phyloP scores from a whole-genome alignment of 371 early-diverging fungal species.

The Mortierella sp. region DNA sequence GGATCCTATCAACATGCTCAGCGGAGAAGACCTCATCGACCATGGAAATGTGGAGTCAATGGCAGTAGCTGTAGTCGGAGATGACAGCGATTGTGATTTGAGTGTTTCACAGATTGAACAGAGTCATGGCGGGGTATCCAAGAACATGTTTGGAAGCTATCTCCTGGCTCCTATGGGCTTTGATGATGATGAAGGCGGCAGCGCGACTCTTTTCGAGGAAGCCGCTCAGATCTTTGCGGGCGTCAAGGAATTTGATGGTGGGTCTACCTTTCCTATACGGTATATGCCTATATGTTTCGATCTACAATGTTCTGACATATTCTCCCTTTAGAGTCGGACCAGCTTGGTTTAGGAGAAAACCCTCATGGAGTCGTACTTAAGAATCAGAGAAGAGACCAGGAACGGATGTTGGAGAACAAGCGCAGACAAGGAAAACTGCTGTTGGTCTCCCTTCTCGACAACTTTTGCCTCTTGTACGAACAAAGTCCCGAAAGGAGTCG shows the following conservation, averaged over 20 bases:
- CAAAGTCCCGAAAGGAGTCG: conserved; percentile 85
- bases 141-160: conserved; percentile 28
- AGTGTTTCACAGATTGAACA: too few species aligned
- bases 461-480: conserved; percentile 88
- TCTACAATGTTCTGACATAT: neutral
- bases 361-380: conserved; percentile 44
- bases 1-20: too few species aligned
- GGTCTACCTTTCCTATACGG: neutral
- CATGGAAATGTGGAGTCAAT: too few species aligned
- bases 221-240: conserved; percentile 52
- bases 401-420: conserved; percentile 56
- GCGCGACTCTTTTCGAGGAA: too few species aligned
- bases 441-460: conserved; percentile 79
- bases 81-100: neutral
- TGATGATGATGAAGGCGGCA: conserved; percentile 50
- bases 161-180: conserved; percentile 53
- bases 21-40: too few species aligned
- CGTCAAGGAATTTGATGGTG: conserved; percentile 54
- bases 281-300: neutral
- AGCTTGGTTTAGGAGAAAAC: conserved; percentile 35
- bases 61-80: neutral
- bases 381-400: conserved; percentile 40
- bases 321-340: conserved; percentile 43
- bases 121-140: neutral
- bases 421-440: conserved; percentile 75